These are phyloP conservation scores for Alternaria solani DNA, from an alignment of 2,329 filamentous ascomycete species.

Conservation along the genomic window DNA sequence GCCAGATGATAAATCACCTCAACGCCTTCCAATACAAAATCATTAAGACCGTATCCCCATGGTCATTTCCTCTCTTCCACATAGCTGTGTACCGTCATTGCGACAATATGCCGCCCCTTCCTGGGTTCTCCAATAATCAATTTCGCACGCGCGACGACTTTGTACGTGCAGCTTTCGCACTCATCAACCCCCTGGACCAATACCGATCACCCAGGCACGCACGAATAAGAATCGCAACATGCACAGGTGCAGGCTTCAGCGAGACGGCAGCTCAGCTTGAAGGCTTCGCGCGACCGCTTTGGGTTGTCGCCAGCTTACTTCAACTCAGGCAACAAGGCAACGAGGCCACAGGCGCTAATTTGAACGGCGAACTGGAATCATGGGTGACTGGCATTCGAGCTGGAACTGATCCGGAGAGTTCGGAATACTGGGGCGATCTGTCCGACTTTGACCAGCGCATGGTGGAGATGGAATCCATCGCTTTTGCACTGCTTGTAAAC, in stretches of 20 bases:
- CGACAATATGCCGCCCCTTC: conserved; percentile 34
- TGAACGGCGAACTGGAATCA: conserved; percentile 34
- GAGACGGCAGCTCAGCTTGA: conserved; percentile 47
- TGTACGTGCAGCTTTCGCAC: conserved; percentile 29
- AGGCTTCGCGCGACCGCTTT: conserved; percentile 44
- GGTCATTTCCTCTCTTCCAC: neutral
- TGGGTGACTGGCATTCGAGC: conserved; percentile 29
- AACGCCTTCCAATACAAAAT: neutral
- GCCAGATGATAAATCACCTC: neutral
- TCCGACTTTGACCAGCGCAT: conserved; percentile 61
- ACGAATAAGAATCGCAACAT: conserved; percentile 40
- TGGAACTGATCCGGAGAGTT: conserved; percentile 44
- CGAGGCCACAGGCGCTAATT: conserved; percentile 29
- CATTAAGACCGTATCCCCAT: neutral
- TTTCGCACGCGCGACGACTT: conserved; percentile 37
- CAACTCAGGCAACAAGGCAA: conserved; percentile 24
- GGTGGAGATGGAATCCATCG: conserved; percentile 63
- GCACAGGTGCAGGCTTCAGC: conserved; percentile 47
- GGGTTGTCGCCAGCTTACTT: conserved; percentile 40
- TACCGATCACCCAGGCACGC: conserved; percentile 43
- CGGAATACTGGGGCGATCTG: conserved; percentile 58
- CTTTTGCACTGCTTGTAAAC: conserved; percentile 58
- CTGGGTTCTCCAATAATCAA: conserved; percentile 42
- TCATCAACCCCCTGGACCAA: conserved; percentile 36
- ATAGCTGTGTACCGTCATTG: neutral